Evolutionary conservation across 805 yeast genomes (phyloP), one percentile per base, ranked within the genome.

Genomic region (Pichia phayaonensis): DNA sequence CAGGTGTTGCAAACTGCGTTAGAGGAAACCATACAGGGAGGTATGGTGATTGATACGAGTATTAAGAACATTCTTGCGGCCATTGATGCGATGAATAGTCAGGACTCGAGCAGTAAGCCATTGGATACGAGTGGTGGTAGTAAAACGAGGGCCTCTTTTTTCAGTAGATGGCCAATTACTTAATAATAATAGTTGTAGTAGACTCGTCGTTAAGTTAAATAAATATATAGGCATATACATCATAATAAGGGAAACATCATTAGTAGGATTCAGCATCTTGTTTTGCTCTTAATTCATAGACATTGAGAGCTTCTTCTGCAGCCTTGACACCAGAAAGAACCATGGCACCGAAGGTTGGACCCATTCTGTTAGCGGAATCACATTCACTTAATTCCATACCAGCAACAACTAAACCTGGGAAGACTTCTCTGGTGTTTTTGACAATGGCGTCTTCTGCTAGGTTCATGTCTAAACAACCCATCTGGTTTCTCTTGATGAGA

Each of bases 1-100:
- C 97, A 94, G 68, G 95, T 90, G 6, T 71, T 92, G 31, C 95
- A 92, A 64, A 84, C 95, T 2, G 97, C 92, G 2, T 67, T 90
- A 45, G 94, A 84, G 60, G 98, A 94, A 61, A 85, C 94, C 34
- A 84, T 94, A 1, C 98, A 94, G 64, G 99, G 98, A 24, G 99
- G 99, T 0, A 84, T 94, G 95, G 99, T 94, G 10, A 86, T 94
- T 38, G 99, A 94, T 64, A 90, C 98, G 2, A 88, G 84, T 57
- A 88, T 90, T 21, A 62, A 71, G 24, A 80, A 84, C 53, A 90
- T 94, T 36, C 97, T 94, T 7, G 81, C 80, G 2, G 87, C 94
- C 0, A 86, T 86, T 12, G 95, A 86, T 66, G 85, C 79, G 44
- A 84, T 86, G 29, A 80, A 80, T 61, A 70, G 74, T 47, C 81